Evolutionary conservation across 148 eudicot species (phyloP).

Genomic region (Rheum nobile): DNA sequence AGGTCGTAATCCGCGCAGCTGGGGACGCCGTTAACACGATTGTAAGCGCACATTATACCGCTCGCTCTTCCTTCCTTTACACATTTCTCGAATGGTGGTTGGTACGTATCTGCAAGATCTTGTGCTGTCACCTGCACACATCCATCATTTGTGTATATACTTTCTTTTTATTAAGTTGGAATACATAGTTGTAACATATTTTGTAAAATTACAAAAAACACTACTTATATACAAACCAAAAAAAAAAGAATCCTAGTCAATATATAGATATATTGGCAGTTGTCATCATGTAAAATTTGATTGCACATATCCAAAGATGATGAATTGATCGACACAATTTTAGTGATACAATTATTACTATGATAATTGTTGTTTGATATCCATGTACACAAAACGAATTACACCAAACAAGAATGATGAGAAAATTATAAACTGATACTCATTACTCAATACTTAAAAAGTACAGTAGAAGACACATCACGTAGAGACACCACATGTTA

Average conservation of each 20-base stretch:
- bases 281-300: no score
- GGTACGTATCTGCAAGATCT: slow-evolving; percentile 89
- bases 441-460: no score
- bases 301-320: no score
- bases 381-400: not conserved
- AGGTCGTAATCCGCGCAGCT: slow-evolving; percentile 72
- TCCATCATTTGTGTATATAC: not conserved
- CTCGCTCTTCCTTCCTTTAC: slow-evolving; percentile 69
- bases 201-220: no score
- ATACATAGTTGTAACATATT: no score
- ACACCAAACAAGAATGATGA: not conserved
- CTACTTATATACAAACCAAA: no score
- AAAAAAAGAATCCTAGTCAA: no score
- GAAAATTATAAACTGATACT: not conserved
- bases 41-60: slow-evolving; percentile 96
- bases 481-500: not conserved
- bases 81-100: slow-evolving; percentile 78
- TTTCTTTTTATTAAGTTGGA: no score
- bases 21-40: slow-evolving; percentile 78
- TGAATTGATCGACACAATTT: no score
- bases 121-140: slow-evolving; percentile 57
- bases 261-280: no score
- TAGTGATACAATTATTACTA: not conserved
- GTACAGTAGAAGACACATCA: not conserved
- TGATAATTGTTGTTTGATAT: not conserved